Base-by-base conservation (phyloP, 2,329 filamentous ascomycete genomes). In the Dothistroma septosporum region DNA sequence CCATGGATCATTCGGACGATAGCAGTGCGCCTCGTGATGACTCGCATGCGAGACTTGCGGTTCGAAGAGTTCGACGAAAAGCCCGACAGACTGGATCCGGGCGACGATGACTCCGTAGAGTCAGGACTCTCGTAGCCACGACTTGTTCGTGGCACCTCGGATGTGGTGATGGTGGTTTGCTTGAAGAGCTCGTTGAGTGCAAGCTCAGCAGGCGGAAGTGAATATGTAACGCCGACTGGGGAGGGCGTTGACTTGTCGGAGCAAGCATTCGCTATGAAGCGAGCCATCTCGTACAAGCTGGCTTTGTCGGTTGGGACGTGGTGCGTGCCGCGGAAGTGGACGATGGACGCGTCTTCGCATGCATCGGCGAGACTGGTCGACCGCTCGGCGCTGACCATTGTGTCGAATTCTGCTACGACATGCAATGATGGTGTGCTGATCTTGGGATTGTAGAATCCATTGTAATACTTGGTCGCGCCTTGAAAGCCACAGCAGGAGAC, bases 391-490 rank as follows among this genome's bases (percentile, higher is more conserved):
- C 56, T 60, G 37, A 65, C 63, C 61, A 65, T 65, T 32, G 62
- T 62, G 37, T 65, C 63, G 59, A 60, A 65, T 31, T 61, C 55
- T 1, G 63, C 63, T 16, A 63, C 21, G 41, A 65, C 55, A 37
- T 65, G 61, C 47, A 65, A 54, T 0, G 59, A 60, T 7, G 63
- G 63, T 5, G 63, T 65, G 31, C 19, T 53, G 61, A 65, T 56
- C 52, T 63, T 61, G 9, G 64, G 62, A 2, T 32, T 63, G 57
- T 64, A 66, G 48, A 66, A 66, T 41, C 64, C 64, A 35, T 59
- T 44, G 52, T 66, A 66, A 53, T 63, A 64, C 47, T 64, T 57
- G 0, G 58, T 57, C 21, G 64, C 59, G 14, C 59, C 61, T 41
- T 61, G 50, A 55, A 64, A 64, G 1, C 64, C 64, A 6, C 60